Evolutionary conservation across 139 green algal genomes (phyloP).

Genomic region (Tetraselmis striata): DNA sequence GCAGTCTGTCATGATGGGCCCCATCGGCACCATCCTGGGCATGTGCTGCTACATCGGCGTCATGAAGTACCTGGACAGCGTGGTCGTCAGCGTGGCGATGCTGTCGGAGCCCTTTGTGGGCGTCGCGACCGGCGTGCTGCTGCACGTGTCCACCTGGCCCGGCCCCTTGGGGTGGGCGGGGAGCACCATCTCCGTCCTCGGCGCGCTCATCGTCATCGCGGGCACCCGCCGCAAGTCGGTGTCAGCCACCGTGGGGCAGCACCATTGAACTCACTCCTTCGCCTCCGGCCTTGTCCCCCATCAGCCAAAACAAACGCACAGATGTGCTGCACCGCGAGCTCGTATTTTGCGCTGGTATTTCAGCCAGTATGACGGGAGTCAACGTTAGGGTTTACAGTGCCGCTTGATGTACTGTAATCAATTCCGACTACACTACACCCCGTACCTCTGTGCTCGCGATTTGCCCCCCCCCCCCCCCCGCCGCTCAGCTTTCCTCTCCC

Average conservation of each 20-base stretch:
- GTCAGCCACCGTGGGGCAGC: not conserved
- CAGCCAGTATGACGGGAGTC: no score
- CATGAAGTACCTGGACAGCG: not conserved
- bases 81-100: not conserved
- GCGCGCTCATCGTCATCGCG: not conserved
- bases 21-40: not conserved
- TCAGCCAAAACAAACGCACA: no score
- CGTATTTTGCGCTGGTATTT: no score
- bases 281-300: no score
- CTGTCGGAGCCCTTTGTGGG: not conserved
- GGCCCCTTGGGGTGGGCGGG: not conserved
- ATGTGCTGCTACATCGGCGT: not conserved
- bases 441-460: no score
- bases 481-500: no score
- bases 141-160: not conserved
- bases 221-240: not conserved
- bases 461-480: no score
- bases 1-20: not conserved
- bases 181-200: not conserved
- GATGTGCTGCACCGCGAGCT: no score
- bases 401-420: no score
- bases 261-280: no score
- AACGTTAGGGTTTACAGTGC: no score
- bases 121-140: not conserved
- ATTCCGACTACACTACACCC: no score